A percentile compares a stretch with the other conserved stretches of the same genome.
Evolutionary conservation across 108 stramenopile genomes (phyloP).

Genomic region (Cylindrotheca closterium): DNA sequence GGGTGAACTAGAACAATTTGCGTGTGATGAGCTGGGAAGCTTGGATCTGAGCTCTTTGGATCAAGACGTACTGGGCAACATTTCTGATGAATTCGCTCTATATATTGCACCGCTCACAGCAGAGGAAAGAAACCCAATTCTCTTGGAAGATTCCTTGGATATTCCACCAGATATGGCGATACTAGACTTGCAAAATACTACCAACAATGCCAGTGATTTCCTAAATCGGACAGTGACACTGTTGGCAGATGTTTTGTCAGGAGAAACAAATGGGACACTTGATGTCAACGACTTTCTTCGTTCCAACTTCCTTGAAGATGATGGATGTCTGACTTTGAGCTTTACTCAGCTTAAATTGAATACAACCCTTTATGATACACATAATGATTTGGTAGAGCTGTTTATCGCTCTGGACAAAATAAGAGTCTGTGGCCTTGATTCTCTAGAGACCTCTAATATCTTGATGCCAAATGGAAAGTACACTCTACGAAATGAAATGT

Average conservation of each 20-base stretch:
- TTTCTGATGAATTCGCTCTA: conserved; percentile 6
- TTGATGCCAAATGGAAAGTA: conserved; percentile 48
- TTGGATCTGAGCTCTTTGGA: conserved; percentile 6
- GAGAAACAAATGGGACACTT: conserved; percentile 11
- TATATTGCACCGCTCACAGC: conserved; percentile 10
- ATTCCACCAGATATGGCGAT: conserved; percentile 3
- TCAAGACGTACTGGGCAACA: conserved; percentile 14
- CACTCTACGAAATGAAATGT: conserved; percentile 53
- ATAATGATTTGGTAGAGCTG: conserved; percentile 56
- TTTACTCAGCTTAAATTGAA: conserved; percentile 5
- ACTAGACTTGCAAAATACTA: conserved; percentile 19
- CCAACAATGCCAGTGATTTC: neutral
- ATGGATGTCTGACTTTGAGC: conserved; percentile 31
- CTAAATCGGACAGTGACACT: conserved; percentile 8
- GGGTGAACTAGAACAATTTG: conserved; percentile 25
- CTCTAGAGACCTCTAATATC: conserved; percentile 46
- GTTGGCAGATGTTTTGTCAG: too few relatives aligned
- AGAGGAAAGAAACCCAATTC: conserved; percentile 4
- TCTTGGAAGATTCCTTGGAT: conserved; percentile 2
- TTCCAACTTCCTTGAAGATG: conserved; percentile 34
- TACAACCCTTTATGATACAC: conserved; percentile 34
- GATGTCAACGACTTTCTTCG: conserved; percentile 49
- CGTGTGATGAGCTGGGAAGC: conserved; percentile 38
- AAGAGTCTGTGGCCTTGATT: conserved; percentile 40
- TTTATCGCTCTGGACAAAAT: conserved; percentile 41